These are phyloP conservation scores for Pterocarpus macrocarpus DNA, from an alignment of 306 rosid species.

Conservation along the genomic window DNA sequence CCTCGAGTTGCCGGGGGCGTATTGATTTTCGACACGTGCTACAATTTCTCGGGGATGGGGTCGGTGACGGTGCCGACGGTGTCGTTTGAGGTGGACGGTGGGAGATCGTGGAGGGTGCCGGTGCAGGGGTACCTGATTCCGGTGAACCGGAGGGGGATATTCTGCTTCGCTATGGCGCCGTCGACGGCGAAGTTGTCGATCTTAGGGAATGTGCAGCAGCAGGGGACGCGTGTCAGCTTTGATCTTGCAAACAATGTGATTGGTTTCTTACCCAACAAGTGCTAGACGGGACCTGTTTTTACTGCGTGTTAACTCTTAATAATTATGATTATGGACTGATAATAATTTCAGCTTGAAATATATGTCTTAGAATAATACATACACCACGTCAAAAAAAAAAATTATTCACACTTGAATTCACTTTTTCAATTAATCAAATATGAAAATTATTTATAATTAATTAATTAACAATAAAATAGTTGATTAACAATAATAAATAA, in stretches of 20 bases:
- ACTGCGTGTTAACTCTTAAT: background rate
- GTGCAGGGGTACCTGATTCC: conserved; percentile 66
- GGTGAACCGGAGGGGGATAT: conserved; percentile 57
- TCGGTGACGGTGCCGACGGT: conserved; percentile 67
- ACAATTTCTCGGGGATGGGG: conserved; percentile 55
- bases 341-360: too few relatives aligned
- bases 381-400: too few relatives aligned
- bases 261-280: conserved; percentile 65
- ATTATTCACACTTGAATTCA: too few relatives aligned
- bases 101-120: conserved; percentile 58
- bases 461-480: too few relatives aligned
- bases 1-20: conserved; percentile 31
- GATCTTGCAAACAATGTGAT: conserved; percentile 57
- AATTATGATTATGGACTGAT: too few relatives aligned
- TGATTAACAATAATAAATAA: background rate
- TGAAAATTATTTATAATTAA: background rate
- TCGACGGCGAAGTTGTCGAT: conserved; percentile 58
- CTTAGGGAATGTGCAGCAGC: conserved; percentile 81
- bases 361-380: too few relatives aligned
- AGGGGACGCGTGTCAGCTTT: conserved; percentile 76
- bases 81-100: conserved; percentile 61
- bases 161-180: conserved; percentile 79
- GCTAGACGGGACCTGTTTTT: conserved; percentile 37
- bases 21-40: conserved; percentile 75
- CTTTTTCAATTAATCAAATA: too few relatives aligned